Evolutionary conservation across 1,284 basidiomycete species (phyloP).

Genomic region (Trichosporon faecale): DNA sequence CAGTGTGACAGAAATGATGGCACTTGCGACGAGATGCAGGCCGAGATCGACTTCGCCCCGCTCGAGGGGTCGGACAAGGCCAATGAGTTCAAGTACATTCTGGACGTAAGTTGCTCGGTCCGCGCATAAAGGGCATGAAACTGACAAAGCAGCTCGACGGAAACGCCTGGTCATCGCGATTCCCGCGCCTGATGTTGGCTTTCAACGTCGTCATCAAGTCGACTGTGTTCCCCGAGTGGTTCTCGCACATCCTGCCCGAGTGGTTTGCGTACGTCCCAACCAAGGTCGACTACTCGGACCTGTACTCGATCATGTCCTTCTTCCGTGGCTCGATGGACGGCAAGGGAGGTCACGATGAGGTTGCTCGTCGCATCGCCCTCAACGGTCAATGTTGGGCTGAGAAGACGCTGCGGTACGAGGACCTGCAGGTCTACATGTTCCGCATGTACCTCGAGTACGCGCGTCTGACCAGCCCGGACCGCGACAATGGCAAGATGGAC

Average conservation of each 20-base stretch:
- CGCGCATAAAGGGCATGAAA: neutral
- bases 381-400: constrained; percentile 55
- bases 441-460: constrained; percentile 59
- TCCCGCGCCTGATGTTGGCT: constrained; percentile 51
- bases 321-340: constrained; percentile 51
- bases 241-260: constrained; percentile 48
- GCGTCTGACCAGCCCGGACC: constrained; percentile 55
- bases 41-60: constrained; percentile 45
- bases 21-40: constrained; percentile 50
- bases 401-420: constrained; percentile 49
- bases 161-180: constrained; percentile 52
- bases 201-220: constrained; percentile 53
- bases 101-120: constrained; percentile 35
- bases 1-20: constrained; percentile 51
- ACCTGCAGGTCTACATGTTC: constrained; percentile 53
- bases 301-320: constrained; percentile 53
- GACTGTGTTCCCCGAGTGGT: constrained; percentile 54
- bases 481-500: constrained; percentile 54
- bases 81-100: constrained; percentile 53
- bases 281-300: constrained; percentile 54
- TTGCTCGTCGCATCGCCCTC: constrained; percentile 51
- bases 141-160: constrained; percentile 41
- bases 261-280: constrained; percentile 54
- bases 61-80: constrained; percentile 45
- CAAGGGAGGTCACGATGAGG: constrained; percentile 51